Evolutionary conservation across 352 stramenopile species (phyloP).

Genomic region (Phytophthora meadii): DNA sequence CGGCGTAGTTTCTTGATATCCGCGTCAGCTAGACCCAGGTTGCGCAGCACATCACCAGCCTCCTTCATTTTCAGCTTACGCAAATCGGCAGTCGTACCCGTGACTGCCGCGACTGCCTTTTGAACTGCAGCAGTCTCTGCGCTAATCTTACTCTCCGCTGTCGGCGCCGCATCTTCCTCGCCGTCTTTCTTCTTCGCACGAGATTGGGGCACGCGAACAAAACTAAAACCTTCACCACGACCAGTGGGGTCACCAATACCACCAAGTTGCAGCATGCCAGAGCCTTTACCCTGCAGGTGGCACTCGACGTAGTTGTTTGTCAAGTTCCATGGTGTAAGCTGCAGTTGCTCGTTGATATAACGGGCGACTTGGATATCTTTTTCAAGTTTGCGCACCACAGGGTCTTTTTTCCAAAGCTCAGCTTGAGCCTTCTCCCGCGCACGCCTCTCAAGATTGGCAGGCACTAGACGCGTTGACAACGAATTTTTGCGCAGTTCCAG

Average conservation of each 20-base stretch:
- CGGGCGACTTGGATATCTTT: slow-evolving; percentile 83
- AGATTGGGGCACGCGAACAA: slow-evolving; percentile 79
- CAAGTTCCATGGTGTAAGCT: slow-evolving; percentile 86
- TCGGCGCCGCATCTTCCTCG: slow-evolving; percentile 60
- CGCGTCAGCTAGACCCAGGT: slow-evolving; percentile 75
- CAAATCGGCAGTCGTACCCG: slow-evolving; percentile 84
- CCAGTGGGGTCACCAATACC: slow-evolving; percentile 84
- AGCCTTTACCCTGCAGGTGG: slow-evolving; percentile 85
- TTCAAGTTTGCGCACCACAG: slow-evolving; percentile 75
- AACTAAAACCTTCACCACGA: slow-evolving; percentile 87
- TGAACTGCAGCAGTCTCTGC: slow-evolving; percentile 72
- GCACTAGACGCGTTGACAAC: slow-evolving; percentile 59
- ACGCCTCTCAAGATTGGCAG: slow-evolving; percentile 55
- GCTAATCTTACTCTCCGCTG: slow-evolving; percentile 47
- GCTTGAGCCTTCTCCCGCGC: slow-evolving; percentile 69
- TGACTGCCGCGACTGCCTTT: slow-evolving; percentile 81
- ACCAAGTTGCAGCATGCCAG: slow-evolving; percentile 80
- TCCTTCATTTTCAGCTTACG: slow-evolving; percentile 91
- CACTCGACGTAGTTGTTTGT: slow-evolving; percentile 90
- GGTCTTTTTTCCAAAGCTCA: slow-evolving; percentile 76
- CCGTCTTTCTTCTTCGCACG: slow-evolving; percentile 86
- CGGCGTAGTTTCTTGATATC: slow-evolving; percentile 86
- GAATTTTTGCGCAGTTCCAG: slow-evolving; percentile 73
- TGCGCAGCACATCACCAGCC: slow-evolving; percentile 78
- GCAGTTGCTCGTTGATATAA: slow-evolving; percentile 82